phyloP scores from a whole-genome alignment of 169 alveolate genomes.

The Prorocentrum cordatum region DNA sequence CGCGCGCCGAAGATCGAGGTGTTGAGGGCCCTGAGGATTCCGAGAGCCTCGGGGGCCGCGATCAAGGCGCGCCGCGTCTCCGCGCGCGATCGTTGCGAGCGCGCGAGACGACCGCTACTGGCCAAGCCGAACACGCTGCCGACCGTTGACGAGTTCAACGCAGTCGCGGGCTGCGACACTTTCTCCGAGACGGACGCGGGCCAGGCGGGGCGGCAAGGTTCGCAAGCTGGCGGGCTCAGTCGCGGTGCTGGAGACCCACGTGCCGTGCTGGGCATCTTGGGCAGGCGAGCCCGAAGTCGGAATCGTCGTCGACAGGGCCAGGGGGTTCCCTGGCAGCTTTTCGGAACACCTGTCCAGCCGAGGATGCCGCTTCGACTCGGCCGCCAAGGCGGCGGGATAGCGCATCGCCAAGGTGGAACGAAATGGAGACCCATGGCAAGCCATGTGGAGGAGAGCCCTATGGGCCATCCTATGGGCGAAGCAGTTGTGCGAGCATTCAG shows the following conservation, averaged over 20 bases:
- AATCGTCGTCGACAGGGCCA: neutral
- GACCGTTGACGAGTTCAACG: neutral
- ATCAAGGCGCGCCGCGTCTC: neutral
- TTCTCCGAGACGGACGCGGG: neutral
- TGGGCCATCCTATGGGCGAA: neutral
- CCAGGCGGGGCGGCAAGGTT: neutral
- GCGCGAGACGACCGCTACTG: neutral
- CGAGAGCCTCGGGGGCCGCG: neutral
- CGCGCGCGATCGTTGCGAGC: neutral
- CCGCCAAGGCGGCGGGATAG: constrained; percentile 4
- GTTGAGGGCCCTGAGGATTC: neutral
- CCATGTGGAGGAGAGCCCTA: neutral
- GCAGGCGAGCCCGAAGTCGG: constrained; percentile 9
- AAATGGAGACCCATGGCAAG: neutral
- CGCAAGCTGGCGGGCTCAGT: neutral
- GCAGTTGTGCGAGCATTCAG: too few species aligned
- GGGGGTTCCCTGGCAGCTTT: neutral
- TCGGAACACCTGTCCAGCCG: neutral
- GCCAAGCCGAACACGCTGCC: neutral
- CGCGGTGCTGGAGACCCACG: neutral
- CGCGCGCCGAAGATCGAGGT: neutral
- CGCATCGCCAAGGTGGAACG: neutral
- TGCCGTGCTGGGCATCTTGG: neutral
- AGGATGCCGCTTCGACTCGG: neutral
- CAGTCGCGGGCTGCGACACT: neutral